Conservation (phyloP, 2,329 filamentous ascomycete species). For the Cladosporium cucumerinum region DNA sequence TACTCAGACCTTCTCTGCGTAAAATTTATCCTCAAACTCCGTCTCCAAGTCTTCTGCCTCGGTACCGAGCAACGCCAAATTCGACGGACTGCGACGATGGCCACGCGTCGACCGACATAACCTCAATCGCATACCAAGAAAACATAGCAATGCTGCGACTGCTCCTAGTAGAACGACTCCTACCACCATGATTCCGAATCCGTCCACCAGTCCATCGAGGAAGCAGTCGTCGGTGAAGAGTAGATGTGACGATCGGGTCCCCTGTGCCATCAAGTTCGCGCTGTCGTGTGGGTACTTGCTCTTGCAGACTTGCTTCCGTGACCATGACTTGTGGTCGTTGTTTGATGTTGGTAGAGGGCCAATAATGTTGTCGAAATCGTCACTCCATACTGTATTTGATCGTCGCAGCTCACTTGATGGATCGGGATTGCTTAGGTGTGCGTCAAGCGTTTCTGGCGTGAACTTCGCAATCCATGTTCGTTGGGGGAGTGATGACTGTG, state of each 20-base stretch:
- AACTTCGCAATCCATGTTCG: slow-evolving; percentile 9
- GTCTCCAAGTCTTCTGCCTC: neutral
- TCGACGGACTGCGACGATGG: neutral
- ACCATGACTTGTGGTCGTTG: neutral
- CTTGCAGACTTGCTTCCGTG: slow-evolving; percentile 1
- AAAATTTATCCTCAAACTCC: neutral
- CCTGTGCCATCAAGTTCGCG: neutral
- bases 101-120: neutral
- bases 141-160: neutral
- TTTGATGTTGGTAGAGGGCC: neutral
- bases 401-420: neutral
- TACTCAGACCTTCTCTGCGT: neutral
- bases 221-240: slow-evolving; percentile 7
- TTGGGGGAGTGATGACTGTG: neutral
- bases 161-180: neutral
- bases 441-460: neutral
- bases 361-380: slow-evolving; percentile 12
- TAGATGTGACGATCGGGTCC: neutral
- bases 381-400: slow-evolving; percentile 4
- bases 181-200: neutral
- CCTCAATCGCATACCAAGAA: neutral
- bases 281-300: neutral
- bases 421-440: neutral
- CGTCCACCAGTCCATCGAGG: neutral
- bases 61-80: neutral